A percentile compares a stretch with the other conserved stretches of the same genome.
Evolutionary conservation across 345 rosid genomes (phyloP).

Genomic region (Eucalyptus pumila): DNA sequence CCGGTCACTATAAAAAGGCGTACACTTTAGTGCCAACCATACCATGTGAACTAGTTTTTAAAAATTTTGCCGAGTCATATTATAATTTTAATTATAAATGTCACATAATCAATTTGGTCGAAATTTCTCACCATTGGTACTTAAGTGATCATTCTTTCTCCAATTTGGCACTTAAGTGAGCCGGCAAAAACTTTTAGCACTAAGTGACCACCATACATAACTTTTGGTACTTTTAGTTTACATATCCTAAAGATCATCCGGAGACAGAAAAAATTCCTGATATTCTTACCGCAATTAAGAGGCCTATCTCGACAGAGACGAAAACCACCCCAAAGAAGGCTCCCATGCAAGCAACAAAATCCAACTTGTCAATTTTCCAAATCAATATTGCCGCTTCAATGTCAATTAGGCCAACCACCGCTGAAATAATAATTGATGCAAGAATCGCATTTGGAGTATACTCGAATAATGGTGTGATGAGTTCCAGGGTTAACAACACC

Average conservation of each 20-base stretch:
- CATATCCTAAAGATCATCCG: neutral
- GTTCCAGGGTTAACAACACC: conserved; percentile 42
- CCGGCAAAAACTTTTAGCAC: too few species aligned
- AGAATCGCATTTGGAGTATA: conserved; percentile 68
- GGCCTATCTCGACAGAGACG: conserved; percentile 56
- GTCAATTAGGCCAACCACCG: conserved; percentile 52
- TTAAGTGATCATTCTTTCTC: too few species aligned
- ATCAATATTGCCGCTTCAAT: conserved; percentile 34
- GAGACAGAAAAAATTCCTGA: neutral
- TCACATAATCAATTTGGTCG: too few species aligned
- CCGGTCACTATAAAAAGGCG: rapidly evolving
- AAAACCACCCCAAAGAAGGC: conserved; percentile 80
- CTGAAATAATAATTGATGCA: conserved; percentile 63
- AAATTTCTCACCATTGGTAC: rapidly evolving
- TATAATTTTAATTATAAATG: too few species aligned
- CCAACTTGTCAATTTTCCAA: conserved; percentile 75
- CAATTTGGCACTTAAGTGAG: too few species aligned
- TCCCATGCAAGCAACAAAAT: conserved; percentile 64
- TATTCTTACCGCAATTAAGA: conserved; percentile 40
- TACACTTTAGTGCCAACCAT: too few species aligned
- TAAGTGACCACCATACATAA: too few species aligned
- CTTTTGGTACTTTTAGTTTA: too few species aligned
- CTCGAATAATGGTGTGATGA: conserved; percentile 62
- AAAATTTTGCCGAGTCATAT: too few species aligned
- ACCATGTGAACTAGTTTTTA: too few species aligned